A percentile compares a stretch with the other conserved stretches of the same genome.
phyloP scores from a whole-genome alignment of 2,329 filamentous ascomycete genomes.

The Colletotrichum eleusines region DNA sequence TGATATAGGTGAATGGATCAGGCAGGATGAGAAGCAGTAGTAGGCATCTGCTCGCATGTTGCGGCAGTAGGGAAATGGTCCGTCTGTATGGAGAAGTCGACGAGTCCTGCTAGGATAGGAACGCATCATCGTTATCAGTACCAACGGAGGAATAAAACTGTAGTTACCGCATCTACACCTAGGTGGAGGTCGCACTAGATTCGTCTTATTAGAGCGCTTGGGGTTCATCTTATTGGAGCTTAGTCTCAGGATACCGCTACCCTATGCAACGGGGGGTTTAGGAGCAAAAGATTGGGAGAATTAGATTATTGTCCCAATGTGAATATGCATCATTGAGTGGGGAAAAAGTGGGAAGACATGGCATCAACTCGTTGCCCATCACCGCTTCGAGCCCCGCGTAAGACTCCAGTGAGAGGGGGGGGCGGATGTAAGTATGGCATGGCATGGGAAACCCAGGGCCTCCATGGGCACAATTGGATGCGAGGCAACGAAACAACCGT shows the following conservation, averaged over 20 bases:
- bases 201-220: too few relatives aligned
- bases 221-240: background rate
- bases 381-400: too few relatives aligned
- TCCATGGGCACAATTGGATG: too few relatives aligned
- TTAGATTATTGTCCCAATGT: background rate
- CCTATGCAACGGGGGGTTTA: too few relatives aligned
- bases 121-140: conserved; percentile 18
- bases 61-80: background rate
- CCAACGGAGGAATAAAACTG: background rate
- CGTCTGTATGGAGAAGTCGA: background rate
- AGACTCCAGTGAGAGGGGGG: too few relatives aligned
- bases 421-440: too few relatives aligned
- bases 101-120: background rate
- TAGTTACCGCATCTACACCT: background rate
- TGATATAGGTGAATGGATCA: conserved; percentile 53
- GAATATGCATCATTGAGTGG: background rate
- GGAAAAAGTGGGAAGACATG: background rate
- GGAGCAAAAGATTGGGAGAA: background rate
- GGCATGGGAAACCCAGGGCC: too few relatives aligned
- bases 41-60: background rate
- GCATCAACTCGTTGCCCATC: background rate
- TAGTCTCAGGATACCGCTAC: too few relatives aligned
- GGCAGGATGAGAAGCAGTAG: background rate
- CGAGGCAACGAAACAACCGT: too few relatives aligned
- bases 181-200: too few relatives aligned